Conservation (phyloP, 2,329 filamentous ascomycete genomes). For the Fusarium multiceps region DNA sequence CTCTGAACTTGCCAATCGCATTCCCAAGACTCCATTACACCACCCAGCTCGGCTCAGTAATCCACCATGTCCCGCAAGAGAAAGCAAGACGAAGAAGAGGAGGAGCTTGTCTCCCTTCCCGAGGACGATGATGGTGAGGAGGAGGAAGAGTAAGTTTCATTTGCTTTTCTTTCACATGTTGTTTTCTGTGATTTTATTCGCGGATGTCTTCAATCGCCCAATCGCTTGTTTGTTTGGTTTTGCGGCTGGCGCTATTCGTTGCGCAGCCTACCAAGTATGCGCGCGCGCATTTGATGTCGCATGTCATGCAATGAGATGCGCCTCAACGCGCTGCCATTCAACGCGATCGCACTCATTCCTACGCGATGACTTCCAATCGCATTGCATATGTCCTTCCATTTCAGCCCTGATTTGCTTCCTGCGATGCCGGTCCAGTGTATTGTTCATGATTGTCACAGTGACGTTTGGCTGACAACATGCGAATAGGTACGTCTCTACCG, state of each 20-base stretch:
- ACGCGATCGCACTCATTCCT: constrained; percentile 6
- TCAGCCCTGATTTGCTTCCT: neutral
- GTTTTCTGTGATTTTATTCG: constrained; percentile 12
- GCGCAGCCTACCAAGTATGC: constrained; percentile 31
- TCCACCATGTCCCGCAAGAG: constrained; percentile 64
- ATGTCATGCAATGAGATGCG: constrained; percentile 24
- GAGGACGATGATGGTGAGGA: constrained; percentile 63
- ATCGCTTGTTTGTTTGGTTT: constrained; percentile 24
- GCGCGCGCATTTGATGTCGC: constrained; percentile 39
- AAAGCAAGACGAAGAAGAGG: constrained; percentile 65
- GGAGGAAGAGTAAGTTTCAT: constrained; percentile 64
- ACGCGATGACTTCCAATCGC: neutral
- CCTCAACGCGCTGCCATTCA: constrained; percentile 3
- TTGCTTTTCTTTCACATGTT: constrained; percentile 3
- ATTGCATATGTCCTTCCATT: neutral
- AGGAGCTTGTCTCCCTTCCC: constrained; percentile 66
- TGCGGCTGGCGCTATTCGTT: constrained; percentile 10
- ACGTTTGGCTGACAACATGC: constrained; percentile 26
- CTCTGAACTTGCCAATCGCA: constrained; percentile 23
- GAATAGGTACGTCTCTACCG: constrained; percentile 52
- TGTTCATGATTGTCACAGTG: constrained; percentile 1
- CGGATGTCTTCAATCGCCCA: constrained; percentile 9
- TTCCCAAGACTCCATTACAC: constrained; percentile 14
- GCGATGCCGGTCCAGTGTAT: neutral
- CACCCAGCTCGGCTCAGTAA: constrained; percentile 3